These are phyloP conservation scores for Alternaria arborescens DNA, from an alignment of 2,329 filamentous ascomycete genomes.

Conservation along the genomic window DNA sequence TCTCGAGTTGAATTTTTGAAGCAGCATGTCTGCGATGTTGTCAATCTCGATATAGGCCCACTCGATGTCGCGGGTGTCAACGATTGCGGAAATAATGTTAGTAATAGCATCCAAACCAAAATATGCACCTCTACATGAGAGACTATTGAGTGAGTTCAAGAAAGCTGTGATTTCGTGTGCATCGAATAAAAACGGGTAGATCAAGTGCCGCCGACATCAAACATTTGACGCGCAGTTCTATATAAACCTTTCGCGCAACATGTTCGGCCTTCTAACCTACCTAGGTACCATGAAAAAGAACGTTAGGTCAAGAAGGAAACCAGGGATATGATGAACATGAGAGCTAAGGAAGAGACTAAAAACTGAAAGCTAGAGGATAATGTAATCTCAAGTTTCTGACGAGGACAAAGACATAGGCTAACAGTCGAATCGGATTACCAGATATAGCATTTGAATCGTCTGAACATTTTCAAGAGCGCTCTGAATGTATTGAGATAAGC, in stretches of 20 bases:
- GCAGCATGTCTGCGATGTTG: no score
- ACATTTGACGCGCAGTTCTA: neutral
- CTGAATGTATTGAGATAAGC: neutral
- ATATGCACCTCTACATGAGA: neutral
- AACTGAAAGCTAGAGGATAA: no score
- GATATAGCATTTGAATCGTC: no score
- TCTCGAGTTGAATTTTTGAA: no score
- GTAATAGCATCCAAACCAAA: no score
- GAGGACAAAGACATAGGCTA: neutral
- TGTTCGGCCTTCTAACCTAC: neutral
- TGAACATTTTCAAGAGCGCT: fast-evolving
- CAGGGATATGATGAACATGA: fast-evolving
- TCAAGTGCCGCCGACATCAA: neutral
- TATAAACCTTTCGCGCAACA: neutral
- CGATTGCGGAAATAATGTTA: no score
- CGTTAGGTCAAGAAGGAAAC: neutral
- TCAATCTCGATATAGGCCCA: no score
- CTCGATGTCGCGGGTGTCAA: no score
- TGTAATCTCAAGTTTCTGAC: no score
- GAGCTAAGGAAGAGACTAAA: no score
- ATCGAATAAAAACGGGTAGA: neutral
- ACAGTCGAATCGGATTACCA: neutral
- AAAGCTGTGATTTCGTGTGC: neutral
- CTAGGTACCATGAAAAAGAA: no score
- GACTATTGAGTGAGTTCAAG: no score